Evolutionary conservation across 1,284 basidiomycete species (phyloP).

Genomic region (Malassezia brasiliensis): DNA sequence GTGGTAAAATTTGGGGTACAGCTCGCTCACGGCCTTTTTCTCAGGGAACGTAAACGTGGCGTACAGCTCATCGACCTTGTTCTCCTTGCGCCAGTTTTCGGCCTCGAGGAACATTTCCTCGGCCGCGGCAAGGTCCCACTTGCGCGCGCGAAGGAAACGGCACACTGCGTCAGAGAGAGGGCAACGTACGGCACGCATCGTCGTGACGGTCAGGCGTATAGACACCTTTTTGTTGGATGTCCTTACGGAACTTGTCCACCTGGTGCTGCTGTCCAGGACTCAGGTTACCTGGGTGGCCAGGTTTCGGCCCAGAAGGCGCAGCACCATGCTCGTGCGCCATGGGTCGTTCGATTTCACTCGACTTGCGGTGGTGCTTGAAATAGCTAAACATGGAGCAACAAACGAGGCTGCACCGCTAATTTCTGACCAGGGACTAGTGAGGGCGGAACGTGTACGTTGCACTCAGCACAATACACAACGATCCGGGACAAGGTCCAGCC

Average conservation of each 20-base stretch:
- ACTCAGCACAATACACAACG: too few relatives aligned
- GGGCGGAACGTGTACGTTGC: too few relatives aligned
- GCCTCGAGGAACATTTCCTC: conserved; percentile 73
- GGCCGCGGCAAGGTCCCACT: conserved; percentile 72
- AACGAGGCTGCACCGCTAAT: too few relatives aligned
- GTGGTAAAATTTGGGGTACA: conserved; percentile 90
- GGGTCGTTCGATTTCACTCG: too few relatives aligned
- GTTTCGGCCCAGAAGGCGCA: not conserved
- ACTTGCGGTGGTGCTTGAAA: not conserved
- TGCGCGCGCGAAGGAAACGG: conserved; percentile 76
- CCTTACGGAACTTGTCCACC: conserved; percentile 30
- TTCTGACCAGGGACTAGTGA: not conserved
- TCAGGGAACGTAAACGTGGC: conserved; percentile 81
- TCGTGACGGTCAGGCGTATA: conserved; percentile 43
- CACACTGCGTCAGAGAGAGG: conserved; percentile 22
- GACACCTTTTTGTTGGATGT: conserved; percentile 38
- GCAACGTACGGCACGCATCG: conserved; percentile 35
- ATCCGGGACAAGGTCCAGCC: too few relatives aligned
- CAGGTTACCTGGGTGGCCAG: conserved; percentile 40
- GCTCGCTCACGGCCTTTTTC: conserved; percentile 71
- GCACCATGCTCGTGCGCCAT: not conserved
- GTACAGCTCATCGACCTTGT: conserved; percentile 75
- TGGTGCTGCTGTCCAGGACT: conserved; percentile 36
- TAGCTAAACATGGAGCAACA: not conserved
- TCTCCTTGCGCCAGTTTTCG: conserved; percentile 85